Conservation (phyloP, 768 basidiomycete genomes). For the Bullera alba region DNA sequence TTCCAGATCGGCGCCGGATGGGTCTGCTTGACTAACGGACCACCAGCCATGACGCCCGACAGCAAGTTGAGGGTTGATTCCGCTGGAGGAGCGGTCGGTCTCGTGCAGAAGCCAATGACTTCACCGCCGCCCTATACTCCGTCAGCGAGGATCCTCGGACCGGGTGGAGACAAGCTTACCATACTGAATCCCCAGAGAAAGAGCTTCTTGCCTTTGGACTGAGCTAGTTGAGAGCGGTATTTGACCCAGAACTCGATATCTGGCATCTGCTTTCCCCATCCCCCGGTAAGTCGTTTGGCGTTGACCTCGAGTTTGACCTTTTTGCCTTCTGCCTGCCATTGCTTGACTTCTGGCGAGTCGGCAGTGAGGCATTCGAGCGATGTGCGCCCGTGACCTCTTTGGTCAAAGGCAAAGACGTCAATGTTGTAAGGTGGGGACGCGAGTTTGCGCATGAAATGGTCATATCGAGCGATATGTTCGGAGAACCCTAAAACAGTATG, state of each 20-base stretch:
- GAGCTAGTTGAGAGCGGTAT: slow-evolving; percentile 16
- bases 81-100: slow-evolving; percentile 20
- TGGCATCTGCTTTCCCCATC: slow-evolving; percentile 35
- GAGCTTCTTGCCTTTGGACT: slow-evolving; percentile 22
- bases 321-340: slow-evolving; percentile 34
- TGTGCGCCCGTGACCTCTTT: slow-evolving; percentile 36
- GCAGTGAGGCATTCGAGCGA: slow-evolving; percentile 17
- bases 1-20: slow-evolving; percentile 19
- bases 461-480: slow-evolving; percentile 35
- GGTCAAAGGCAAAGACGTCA: slow-evolving; percentile 35
- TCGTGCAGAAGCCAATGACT: slow-evolving; percentile 29
- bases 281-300: slow-evolving; percentile 28
- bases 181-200: slow-evolving; percentile 40
- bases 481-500: slow-evolving; percentile 24
- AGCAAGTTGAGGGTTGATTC: slow-evolving; percentile 17
- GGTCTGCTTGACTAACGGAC: slow-evolving; percentile 28
- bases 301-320: slow-evolving; percentile 24
- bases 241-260: slow-evolving; percentile 41
- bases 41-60: slow-evolving; percentile 30
- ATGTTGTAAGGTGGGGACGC: slow-evolving; percentile 26
- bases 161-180: slow-evolving; percentile 15
- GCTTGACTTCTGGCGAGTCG: slow-evolving; percentile 10
- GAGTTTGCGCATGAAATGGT: slow-evolving; percentile 30
- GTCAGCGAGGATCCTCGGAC: background rate
- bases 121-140: slow-evolving; percentile 32